phyloP scores from a whole-genome alignment of 495 filamentous ascomycete species.

The Talaromyces stipitatus region DNA sequence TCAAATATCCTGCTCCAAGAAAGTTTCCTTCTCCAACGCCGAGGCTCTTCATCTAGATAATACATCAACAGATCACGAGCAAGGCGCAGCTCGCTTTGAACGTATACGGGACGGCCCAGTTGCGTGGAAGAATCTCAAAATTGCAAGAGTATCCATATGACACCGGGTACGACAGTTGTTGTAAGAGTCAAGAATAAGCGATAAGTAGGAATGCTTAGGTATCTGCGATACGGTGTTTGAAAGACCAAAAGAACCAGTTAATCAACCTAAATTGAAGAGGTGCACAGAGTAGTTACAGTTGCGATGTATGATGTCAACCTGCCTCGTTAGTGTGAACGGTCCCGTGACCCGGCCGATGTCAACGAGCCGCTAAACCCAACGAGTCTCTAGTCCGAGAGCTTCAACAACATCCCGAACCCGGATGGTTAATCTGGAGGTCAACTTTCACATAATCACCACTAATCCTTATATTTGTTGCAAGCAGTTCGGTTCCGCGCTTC shows the following conservation, averaged over 20 bases:
- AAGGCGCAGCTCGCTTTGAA: not conserved
- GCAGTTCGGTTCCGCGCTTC: not conserved
- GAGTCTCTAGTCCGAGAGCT: not conserved
- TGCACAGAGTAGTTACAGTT: not conserved
- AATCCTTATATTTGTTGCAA: not conserved
- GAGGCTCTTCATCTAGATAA: not conserved
- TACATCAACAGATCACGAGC: not conserved
- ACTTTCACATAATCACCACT: not conserved
- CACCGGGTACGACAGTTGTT: not conserved
- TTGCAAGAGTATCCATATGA: not conserved
- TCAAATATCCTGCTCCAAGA: not conserved
- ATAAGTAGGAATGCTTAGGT: not conserved
- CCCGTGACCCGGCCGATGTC: not conserved
- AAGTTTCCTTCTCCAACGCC: not conserved
- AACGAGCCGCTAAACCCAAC: not conserved
- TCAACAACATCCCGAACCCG: not conserved
- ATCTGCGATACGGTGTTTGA: no score
- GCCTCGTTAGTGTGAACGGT: conserved; percentile 1
- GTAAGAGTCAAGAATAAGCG: not conserved
- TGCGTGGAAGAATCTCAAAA: not conserved
- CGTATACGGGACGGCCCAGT: not conserved
- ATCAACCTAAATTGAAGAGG: no score
- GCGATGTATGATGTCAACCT: conserved; percentile 2
- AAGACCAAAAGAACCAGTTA: no score
- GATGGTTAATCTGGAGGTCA: not conserved